These are phyloP conservation scores for Tricladium varicosporioides DNA, from an alignment of 2,329 filamentous ascomycete species.

Conservation along the genomic window DNA sequence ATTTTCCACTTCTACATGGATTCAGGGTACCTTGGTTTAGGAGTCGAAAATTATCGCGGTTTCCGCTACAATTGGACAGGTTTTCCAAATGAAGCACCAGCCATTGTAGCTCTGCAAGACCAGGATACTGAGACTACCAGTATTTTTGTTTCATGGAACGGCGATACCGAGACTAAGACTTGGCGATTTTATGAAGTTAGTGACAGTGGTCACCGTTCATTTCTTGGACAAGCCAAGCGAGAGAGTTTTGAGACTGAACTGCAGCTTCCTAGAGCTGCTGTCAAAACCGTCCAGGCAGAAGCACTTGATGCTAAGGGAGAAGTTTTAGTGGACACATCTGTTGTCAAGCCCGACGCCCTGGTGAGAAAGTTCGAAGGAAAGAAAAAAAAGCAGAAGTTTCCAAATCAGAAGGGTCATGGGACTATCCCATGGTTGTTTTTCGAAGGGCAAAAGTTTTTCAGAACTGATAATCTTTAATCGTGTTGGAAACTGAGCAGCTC, in stretches of 20 bases:
- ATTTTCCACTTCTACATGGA: slow-evolving; percentile 41
- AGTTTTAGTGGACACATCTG: slow-evolving; percentile 8
- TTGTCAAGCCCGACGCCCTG: slow-evolving; percentile 9
- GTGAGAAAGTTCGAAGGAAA: slow-evolving; percentile 11
- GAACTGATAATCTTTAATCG: background rate
- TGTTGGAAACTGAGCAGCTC: background rate
- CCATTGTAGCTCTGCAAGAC: slow-evolving; percentile 35
- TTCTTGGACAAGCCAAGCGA: slow-evolving; percentile 39
- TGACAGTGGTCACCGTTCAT: slow-evolving; percentile 35
- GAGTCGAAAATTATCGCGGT: slow-evolving; percentile 39
- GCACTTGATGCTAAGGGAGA: slow-evolving; percentile 12
- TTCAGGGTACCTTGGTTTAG: slow-evolving; percentile 27
- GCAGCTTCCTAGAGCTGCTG: slow-evolving; percentile 1
- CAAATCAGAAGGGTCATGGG: background rate
- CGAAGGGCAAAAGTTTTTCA: background rate
- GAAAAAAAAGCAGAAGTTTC: background rate
- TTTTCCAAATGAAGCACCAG: slow-evolving; percentile 35
- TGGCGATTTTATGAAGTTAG: slow-evolving; percentile 48
- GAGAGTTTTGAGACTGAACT: slow-evolving; percentile 43
- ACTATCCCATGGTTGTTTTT: background rate
- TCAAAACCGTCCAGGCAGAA: slow-evolving; percentile 14
- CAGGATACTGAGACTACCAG: slow-evolving; percentile 33
- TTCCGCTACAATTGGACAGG: slow-evolving; percentile 41
- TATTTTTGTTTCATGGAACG: slow-evolving; percentile 54
- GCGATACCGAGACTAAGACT: slow-evolving; percentile 43